phyloP scores from a whole-genome alignment of 2,329 filamentous ascomycete genomes.

The Colletotrichum liaoningense region DNA sequence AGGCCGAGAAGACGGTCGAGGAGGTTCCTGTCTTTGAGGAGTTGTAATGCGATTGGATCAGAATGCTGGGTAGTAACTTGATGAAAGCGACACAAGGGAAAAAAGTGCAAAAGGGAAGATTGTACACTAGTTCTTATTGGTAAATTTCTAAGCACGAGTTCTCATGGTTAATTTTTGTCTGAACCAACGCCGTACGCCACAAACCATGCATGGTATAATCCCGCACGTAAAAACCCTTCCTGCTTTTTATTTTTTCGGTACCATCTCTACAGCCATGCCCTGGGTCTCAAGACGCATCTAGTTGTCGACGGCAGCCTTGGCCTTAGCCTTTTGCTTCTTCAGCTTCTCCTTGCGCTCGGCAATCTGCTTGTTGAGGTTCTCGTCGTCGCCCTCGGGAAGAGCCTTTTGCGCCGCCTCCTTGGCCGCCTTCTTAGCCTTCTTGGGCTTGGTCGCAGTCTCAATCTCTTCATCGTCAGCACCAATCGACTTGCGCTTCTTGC shows the following conservation, averaged over 20 bases:
- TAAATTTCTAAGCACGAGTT: slow-evolving; percentile 18
- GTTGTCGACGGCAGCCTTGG: slow-evolving; percentile 62
- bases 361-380: slow-evolving; percentile 68
- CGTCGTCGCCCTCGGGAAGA: slow-evolving; percentile 59
- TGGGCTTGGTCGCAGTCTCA: slow-evolving; percentile 50
- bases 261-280: not conserved
- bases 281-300: slow-evolving; percentile 40
- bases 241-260: not conserved
- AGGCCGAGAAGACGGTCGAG: slow-evolving; percentile 37
- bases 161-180: slow-evolving; percentile 27
- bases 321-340: slow-evolving; percentile 69
- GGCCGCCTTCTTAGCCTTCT: slow-evolving; percentile 50
- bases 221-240: slow-evolving; percentile 23
- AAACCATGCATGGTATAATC: slow-evolving; percentile 38
- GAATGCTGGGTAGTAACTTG: not conserved
- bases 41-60: slow-evolving; percentile 44
- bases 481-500: slow-evolving; percentile 73
- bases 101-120: slow-evolving; percentile 14
- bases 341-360: slow-evolving; percentile 68
- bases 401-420: slow-evolving; percentile 33
- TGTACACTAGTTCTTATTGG: slow-evolving; percentile 33
- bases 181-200: slow-evolving; percentile 38
- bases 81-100: not conserved
- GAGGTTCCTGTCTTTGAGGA: slow-evolving; percentile 45
- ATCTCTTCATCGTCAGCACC: slow-evolving; percentile 45